A percentile compares a stretch with the other conserved stretches of the same genome.
Conservation (phyloP, 768 basidiomycete species). For the Collybia sordida region DNA sequence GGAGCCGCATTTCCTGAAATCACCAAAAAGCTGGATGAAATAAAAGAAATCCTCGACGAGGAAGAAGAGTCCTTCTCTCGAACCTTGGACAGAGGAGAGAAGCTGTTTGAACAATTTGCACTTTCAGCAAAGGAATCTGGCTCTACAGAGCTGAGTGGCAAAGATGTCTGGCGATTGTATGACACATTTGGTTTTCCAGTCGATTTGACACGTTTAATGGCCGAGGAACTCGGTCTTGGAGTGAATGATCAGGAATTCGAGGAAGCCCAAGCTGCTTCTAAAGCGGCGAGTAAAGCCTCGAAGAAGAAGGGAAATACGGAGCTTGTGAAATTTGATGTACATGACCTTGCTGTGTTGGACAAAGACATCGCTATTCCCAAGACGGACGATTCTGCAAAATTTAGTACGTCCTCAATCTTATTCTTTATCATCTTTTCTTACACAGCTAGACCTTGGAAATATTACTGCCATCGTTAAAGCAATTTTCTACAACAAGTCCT, state of each 20-base stretch:
- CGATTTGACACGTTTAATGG: conserved; percentile 96
- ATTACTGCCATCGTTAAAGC: conserved; percentile 74
- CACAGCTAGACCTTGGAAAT: conserved; percentile 66
- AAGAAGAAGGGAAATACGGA: conserved; percentile 67
- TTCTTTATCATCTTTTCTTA: neutral
- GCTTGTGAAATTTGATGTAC: conserved; percentile 91
- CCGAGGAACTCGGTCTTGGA: conserved; percentile 82
- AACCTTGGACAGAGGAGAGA: conserved; percentile 97
- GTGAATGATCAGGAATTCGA: conserved; percentile 91
- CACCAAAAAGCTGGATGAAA: conserved; percentile 73
- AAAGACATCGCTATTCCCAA: conserved; percentile 76
- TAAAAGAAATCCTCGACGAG: conserved; percentile 95
- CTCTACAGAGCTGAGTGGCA: conserved; percentile 71
- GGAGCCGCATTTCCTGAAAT: conserved; percentile 92
- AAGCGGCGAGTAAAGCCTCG: conserved; percentile 87
- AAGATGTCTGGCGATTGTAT: conserved; percentile 96
- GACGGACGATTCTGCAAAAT: conserved; percentile 92
- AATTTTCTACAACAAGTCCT: conserved; percentile 81
- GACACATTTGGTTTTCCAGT: conserved; percentile 99
- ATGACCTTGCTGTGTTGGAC: conserved; percentile 88
- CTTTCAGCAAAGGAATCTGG: conserved; percentile 62
- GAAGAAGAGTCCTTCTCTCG: conserved; percentile 97
- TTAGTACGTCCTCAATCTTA: conserved; percentile 48
- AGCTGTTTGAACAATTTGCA: conserved; percentile 89
- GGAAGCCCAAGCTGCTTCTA: conserved; percentile 82